Evolutionary conservation across 2,329 filamentous ascomycete species (phyloP), one percentile per base, ranked within the genome.

Genomic region (Aquanectria penicillioides): DNA sequence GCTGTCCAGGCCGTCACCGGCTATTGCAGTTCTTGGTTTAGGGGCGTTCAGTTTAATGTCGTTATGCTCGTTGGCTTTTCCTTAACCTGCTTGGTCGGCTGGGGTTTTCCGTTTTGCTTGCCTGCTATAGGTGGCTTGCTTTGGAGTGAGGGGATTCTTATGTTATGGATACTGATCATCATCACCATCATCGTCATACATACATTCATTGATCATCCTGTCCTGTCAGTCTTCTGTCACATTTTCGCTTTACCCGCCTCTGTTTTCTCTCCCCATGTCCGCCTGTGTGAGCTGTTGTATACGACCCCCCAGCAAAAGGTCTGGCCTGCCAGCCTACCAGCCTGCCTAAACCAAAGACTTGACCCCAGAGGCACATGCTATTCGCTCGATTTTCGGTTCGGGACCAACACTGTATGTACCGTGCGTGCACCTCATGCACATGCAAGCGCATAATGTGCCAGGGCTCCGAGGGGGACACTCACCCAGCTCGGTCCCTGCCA

Each of bases 181-280:
- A n/a, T 10, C 5, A n/a, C 13, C 31, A 13, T 33, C 40, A n/a
- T n/a, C n/a, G n/a, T n/a, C n/a, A n/a, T n/a, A n/a, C 9, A 31
- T 22, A 28, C 41, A 46, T 15, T 18, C 33, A 38, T 49, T 29
- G 38, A 37, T 37, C 29, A 25, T 22, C 22, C 28, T n/a, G 38
- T 22, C 22, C 28, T n/a, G 38, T 29, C 26, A 43, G 52, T 48
- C 36, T 49, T 49, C 44, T 57, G 53, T 56, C 53, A 50, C 46
- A 23, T 43, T 38, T 44, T 31, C 25, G 23, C 17, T 20, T 41
- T 17, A 28, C 47, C 18, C 26, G 6, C 12, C 13, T 22, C 23
- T 34, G 22, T 33, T 23, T 18, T 20, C 18, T 13, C 34, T 50
- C 23, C 47, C n/a, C n/a, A n/a, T n/a, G n/a, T n/a, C n/a, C n/a